Conservation (phyloP, 1,139 yeast species). For the Scheffersomyces insectosa region DNA sequence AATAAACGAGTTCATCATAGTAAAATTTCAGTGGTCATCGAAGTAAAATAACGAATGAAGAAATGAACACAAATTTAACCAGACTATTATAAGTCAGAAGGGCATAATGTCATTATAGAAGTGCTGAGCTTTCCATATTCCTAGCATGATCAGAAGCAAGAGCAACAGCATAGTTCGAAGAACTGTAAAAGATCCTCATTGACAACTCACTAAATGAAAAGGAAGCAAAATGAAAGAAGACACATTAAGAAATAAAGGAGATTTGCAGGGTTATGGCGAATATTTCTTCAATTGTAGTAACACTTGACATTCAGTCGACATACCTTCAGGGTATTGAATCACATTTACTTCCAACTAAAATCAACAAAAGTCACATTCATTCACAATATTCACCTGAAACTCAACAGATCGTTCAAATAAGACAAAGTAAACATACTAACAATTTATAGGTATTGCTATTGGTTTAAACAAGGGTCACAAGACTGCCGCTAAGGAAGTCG, state of each 20-base stretch:
- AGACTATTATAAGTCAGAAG: no score
- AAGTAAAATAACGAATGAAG: no score
- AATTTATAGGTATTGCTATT: constrained; percentile 85
- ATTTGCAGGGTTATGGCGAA: neutral
- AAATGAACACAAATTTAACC: no score
- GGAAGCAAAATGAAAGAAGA: neutral
- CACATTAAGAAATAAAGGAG: neutral
- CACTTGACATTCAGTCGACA: no score
- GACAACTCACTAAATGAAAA: neutral
- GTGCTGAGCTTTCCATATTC: no score
- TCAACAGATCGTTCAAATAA: neutral
- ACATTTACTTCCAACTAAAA: no score
- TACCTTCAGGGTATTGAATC: no score
- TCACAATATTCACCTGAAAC: neutral
- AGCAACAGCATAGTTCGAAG: neutral
- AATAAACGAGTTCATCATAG: no score
- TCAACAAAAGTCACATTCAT: no score
- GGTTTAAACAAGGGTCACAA: constrained; percentile 99
- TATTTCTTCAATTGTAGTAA: no score
- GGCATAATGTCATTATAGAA: no score
- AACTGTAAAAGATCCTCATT: neutral
- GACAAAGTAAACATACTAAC: constrained; percentile 18
- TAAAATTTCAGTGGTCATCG: no score
- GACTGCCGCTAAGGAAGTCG: constrained; percentile 89
- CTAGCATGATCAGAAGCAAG: neutral